Conservation (phyloP, 495 filamentous ascomycete genomes). For the Aspergillus wentii region DNA sequence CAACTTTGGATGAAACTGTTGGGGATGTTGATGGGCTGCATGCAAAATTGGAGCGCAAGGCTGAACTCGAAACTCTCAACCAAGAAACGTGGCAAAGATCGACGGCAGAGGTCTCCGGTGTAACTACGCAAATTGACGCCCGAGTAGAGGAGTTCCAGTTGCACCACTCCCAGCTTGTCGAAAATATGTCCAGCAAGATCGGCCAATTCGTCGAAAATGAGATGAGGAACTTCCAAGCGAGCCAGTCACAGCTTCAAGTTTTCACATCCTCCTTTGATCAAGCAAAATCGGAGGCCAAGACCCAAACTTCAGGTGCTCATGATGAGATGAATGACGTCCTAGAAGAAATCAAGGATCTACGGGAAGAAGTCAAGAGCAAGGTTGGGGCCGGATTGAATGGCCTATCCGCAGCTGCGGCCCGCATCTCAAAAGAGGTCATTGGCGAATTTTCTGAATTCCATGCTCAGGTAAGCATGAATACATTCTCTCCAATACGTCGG, state of each 20-base stretch:
- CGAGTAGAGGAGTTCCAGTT: constrained; percentile 63
- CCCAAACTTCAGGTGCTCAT: constrained; percentile 64
- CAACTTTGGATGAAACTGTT: constrained; percentile 69
- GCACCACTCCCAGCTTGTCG: constrained; percentile 66
- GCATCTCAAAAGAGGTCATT: constrained; percentile 87
- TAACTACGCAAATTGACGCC: constrained; percentile 70
- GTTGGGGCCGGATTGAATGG: constrained; percentile 83
- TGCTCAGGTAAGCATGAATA: constrained; percentile 51
- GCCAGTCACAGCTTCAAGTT: constrained; percentile 62
- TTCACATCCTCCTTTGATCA: constrained; percentile 60
- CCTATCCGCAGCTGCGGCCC: constrained; percentile 77
- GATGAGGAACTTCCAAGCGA: constrained; percentile 58
- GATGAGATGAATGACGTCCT: constrained; percentile 87
- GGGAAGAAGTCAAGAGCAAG: constrained; percentile 79
- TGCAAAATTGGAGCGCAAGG: constrained; percentile 76
- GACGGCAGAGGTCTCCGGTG: constrained; percentile 64
- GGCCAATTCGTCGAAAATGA: constrained; percentile 67
- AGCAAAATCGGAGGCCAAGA: constrained; percentile 60
- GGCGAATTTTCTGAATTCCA: constrained; percentile 80
- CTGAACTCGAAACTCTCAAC: constrained; percentile 75
- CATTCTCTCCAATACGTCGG: neutral
- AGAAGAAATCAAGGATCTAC: constrained; percentile 83
- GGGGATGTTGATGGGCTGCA: constrained; percentile 74
- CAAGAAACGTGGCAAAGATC: constrained; percentile 72
- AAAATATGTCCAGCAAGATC: constrained; percentile 62